A percentile compares a stretch with the other conserved stretches of the same genome.
Evolutionary conservation across 257 asterid species (phyloP).

Genomic region (Jasminum sambac): DNA sequence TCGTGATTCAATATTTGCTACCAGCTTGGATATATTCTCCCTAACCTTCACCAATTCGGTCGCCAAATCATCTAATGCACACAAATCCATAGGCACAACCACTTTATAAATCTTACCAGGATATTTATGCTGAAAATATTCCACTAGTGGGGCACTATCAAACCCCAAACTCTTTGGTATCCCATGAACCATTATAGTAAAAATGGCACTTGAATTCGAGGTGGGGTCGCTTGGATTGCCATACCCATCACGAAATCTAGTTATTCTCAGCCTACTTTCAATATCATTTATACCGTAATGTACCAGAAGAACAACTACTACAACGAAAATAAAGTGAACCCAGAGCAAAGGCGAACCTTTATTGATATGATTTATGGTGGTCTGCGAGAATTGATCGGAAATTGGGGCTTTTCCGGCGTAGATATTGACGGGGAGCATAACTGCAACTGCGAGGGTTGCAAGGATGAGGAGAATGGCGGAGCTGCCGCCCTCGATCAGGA

Average conservation of each 20-base stretch:
- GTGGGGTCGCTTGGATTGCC: slow-evolving; percentile 78
- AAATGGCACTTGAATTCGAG: slow-evolving; percentile 68
- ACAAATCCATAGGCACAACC: slow-evolving; percentile 94
- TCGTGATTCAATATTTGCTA: slow-evolving; percentile 62
- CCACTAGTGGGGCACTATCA: slow-evolving; percentile 70
- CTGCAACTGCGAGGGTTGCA: slow-evolving; percentile 55
- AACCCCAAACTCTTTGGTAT: slow-evolving; percentile 82
- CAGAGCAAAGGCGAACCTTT: slow-evolving; percentile 91
- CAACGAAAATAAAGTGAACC: slow-evolving; percentile 86
- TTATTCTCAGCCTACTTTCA: slow-evolving; percentile 65
- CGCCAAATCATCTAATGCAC: slow-evolving; percentile 92
- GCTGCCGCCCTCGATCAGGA: slow-evolving; percentile 89
- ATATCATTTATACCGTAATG: slow-evolving; percentile 74
- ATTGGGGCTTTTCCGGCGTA: slow-evolving; percentile 71
- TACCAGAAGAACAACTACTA: slow-evolving; percentile 72
- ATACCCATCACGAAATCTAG: slow-evolving; percentile 77
- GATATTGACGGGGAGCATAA: slow-evolving; percentile 76
- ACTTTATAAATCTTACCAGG: slow-evolving; percentile 84
- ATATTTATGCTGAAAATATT: slow-evolving; percentile 80
- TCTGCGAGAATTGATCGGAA: slow-evolving; percentile 86
- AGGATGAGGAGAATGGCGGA: slow-evolving; percentile 67
- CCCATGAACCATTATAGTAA: slow-evolving; percentile 85
- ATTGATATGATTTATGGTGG: slow-evolving; percentile 74
- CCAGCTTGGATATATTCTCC: slow-evolving; percentile 72
- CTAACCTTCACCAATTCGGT: slow-evolving; percentile 82